Evolutionary conservation across 2,329 filamentous ascomycete species (phyloP).

Genomic region (Chalaropsis ovoidea): DNA sequence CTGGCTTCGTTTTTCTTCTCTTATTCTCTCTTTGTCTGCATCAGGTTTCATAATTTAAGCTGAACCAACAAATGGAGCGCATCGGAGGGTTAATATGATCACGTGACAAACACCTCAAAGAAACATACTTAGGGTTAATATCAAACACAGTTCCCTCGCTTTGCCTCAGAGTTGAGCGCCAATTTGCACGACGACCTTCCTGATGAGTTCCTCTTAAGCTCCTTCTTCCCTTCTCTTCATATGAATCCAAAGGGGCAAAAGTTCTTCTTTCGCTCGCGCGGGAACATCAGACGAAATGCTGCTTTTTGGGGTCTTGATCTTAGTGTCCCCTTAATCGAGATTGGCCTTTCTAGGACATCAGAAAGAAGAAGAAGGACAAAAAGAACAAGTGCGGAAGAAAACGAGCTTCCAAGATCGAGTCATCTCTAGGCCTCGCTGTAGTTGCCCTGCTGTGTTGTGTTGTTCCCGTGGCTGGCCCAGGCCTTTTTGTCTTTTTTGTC

Average conservation of each 20-base stretch:
- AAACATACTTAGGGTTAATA: background rate
- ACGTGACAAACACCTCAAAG: background rate
- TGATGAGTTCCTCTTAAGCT: background rate
- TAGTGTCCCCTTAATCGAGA: background rate
- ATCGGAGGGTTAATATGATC: background rate
- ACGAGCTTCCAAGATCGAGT: background rate
- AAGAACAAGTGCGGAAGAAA: background rate
- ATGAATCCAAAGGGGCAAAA: background rate
- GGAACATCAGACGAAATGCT: conserved; percentile 5
- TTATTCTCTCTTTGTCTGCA: background rate
- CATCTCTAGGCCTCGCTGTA: too few relatives aligned
- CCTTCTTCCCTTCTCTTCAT: background rate
- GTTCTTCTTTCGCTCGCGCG: background rate
- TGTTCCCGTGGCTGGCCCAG: background rate
- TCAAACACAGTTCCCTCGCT: background rate
- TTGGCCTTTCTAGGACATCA: background rate
- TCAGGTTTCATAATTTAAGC: background rate
- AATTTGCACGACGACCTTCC: conserved; percentile 1
- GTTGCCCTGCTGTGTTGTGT: background rate
- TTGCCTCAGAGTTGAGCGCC: conserved; percentile 10
- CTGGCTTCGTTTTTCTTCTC: background rate
- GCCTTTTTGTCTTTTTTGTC: background rate
- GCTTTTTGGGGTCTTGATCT: background rate
- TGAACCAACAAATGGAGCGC: background rate
- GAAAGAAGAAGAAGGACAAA: background rate